phyloP scores from a whole-genome alignment of 495 filamentous ascomycete genomes.

The Aspergillus kassunensis region DNA sequence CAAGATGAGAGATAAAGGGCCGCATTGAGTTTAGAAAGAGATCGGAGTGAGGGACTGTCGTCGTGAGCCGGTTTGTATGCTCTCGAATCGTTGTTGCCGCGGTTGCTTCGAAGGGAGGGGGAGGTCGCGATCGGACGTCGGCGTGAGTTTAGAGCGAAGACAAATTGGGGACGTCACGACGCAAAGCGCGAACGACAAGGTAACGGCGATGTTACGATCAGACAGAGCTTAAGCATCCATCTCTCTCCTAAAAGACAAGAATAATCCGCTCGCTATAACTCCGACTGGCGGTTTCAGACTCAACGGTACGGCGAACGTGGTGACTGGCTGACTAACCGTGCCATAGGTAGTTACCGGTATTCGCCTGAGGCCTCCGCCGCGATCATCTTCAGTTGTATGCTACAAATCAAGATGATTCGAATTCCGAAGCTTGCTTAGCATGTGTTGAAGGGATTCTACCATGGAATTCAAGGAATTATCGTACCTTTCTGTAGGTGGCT shows the following conservation, averaged over 20 bases:
- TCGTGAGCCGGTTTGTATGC: neutral
- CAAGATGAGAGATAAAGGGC: slow-evolving; percentile 22
- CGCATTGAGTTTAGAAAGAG: slow-evolving; percentile 31
- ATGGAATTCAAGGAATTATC: too few species aligned
- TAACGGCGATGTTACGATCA: neutral
- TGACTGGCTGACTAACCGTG: slow-evolving; percentile 23
- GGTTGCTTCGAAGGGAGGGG: slow-evolving; percentile 15
- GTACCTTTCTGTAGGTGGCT: too few species aligned
- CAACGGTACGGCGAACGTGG: neutral
- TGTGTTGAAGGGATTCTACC: too few species aligned
- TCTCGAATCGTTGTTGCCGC: slow-evolving; percentile 3
- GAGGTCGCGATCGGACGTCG: slow-evolving; percentile 4
- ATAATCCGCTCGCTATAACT: slow-evolving; percentile 4
- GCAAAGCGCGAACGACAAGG: too few species aligned
- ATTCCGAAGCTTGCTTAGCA: too few species aligned
- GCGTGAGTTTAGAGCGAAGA: neutral
- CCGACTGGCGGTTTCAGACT: slow-evolving; percentile 19
- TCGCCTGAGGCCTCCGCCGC: slow-evolving; percentile 8
- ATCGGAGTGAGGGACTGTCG: neutral
- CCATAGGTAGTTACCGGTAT: too few species aligned
- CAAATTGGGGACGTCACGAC: too few species aligned
- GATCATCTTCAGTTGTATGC: neutral
- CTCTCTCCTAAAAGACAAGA: neutral
- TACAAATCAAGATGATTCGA: too few species aligned
- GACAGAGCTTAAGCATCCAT: slow-evolving; percentile 1